Evolutionary conservation across 352 stramenopile genomes (phyloP).

Genomic region (Blastocystis sp.): DNA sequence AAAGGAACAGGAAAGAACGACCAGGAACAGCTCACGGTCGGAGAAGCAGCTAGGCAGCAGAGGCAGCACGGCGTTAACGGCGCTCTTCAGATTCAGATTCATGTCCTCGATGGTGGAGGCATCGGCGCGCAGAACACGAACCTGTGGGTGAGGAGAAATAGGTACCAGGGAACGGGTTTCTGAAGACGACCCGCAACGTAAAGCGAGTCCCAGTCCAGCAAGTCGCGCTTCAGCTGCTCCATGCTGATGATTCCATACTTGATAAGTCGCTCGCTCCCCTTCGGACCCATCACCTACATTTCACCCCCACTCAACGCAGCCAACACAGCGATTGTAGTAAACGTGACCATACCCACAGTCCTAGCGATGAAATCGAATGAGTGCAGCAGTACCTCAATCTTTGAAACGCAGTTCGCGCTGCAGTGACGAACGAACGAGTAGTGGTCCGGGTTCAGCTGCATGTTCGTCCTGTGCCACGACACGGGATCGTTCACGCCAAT

Average conservation of each 20-base stretch:
- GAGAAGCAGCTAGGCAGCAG: constrained; percentile 34
- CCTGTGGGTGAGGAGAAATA: constrained; percentile 2
- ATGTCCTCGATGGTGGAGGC: neutral
- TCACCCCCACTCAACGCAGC: neutral
- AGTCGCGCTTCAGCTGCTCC: constrained; percentile 39
- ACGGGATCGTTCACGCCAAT: constrained; percentile 28
- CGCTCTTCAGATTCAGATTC: constrained; percentile 58
- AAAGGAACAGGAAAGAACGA: neutral
- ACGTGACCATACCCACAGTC: constrained; percentile 53
- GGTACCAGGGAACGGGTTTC: constrained; percentile 6
- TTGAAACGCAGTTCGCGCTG: neutral
- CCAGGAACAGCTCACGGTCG: constrained; percentile 41
- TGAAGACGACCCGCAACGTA: constrained; percentile 70
- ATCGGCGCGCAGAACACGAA: constrained; percentile 14
- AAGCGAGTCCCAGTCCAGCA: constrained; percentile 52
- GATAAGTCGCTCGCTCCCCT: constrained; percentile 6
- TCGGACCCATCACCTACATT: constrained; percentile 49
- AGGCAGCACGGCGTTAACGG: constrained; percentile 36
- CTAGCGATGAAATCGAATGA: neutral
- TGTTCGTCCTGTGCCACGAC: constrained; percentile 31
- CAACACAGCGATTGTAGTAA: constrained; percentile 46
- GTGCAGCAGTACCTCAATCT: constrained; percentile 10
- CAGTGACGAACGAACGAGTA: constrained; percentile 61
- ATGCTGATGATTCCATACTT: constrained; percentile 69
- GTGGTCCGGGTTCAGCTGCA: constrained; percentile 41